Conservation (phyloP, 208 protist species). For the Crithidia brevicula region DNA sequence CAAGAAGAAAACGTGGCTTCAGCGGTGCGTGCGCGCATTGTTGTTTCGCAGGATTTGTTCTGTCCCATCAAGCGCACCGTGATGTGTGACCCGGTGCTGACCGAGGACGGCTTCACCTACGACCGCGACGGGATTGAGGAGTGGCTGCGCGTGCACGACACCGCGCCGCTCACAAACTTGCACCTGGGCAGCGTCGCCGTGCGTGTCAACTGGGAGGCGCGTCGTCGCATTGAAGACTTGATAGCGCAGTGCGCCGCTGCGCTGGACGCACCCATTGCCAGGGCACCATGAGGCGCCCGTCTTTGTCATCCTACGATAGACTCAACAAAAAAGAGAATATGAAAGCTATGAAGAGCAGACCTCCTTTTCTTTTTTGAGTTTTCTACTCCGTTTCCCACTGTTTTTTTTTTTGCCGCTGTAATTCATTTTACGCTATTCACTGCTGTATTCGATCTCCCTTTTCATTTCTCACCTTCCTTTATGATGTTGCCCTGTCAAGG, state of each 20-base stretch:
- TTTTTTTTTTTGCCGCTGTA: too few species aligned
- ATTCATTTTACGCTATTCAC: not conserved
- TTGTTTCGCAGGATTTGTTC: constrained; percentile 38
- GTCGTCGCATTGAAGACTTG: constrained; percentile 24
- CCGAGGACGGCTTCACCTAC: constrained; percentile 86
- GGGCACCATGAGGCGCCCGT: not conserved
- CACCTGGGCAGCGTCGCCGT: constrained; percentile 31
- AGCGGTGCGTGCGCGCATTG: constrained; percentile 3
- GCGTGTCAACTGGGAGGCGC: constrained; percentile 36
- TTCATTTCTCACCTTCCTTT: too few species aligned
- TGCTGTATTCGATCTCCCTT: too few species aligned
- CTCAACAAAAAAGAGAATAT: too few species aligned
- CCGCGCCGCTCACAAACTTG: constrained; percentile 76
- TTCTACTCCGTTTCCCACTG: too few species aligned
- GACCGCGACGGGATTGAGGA: constrained; percentile 76
- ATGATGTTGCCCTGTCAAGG: too few species aligned
- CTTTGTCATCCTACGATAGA: too few species aligned
- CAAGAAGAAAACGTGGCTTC: too few species aligned
- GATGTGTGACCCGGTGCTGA: constrained; percentile 89
- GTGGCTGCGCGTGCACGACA: constrained; percentile 59
- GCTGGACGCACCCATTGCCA: too few species aligned
- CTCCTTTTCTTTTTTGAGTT: too few species aligned
- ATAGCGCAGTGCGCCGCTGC: constrained; percentile 32
- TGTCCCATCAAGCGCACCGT: constrained; percentile 84
- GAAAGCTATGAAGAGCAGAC: too few species aligned